Percentiles rank a stretch among this genome's conserved stretches.
Conservation (phyloP, 1,284 basidiomycete genomes). For the Mycena citricolor region DNA sequence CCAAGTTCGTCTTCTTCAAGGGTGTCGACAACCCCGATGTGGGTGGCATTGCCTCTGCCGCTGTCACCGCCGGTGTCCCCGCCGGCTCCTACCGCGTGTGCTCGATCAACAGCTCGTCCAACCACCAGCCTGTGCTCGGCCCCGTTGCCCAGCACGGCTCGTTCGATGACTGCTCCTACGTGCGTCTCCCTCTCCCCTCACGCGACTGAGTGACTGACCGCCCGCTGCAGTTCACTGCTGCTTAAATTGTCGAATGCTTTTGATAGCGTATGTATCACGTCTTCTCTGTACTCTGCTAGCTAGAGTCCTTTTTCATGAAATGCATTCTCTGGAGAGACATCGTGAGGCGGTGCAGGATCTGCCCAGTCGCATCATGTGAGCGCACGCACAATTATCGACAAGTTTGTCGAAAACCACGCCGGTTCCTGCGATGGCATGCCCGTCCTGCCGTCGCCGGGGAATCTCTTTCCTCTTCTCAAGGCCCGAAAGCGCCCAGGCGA, state of each 20-base stretch:
- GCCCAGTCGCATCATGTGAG: too few relatives aligned
- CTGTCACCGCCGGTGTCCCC: constrained; percentile 58
- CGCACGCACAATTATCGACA: too few relatives aligned
- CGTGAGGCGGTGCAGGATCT: too few relatives aligned
- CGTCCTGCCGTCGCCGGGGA: constrained; percentile 2
- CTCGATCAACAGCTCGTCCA: constrained; percentile 51
- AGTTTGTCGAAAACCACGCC: too few relatives aligned
- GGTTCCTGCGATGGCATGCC: too few relatives aligned
- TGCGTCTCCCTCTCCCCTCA: constrained; percentile 38
- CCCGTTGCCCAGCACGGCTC: constrained; percentile 59
- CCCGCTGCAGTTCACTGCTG: constrained; percentile 40
- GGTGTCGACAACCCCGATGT: constrained; percentile 38
- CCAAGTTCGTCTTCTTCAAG: constrained; percentile 69
- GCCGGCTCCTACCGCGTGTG: constrained; percentile 58
- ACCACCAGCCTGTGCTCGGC: constrained; percentile 60
- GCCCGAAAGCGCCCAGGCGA: constrained; percentile 4
- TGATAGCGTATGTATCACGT: too few relatives aligned
- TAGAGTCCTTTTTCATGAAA: too few relatives aligned
- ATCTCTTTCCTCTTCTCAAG: constrained; percentile 7
- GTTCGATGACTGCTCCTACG: constrained; percentile 64
- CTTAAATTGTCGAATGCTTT: too few relatives aligned
- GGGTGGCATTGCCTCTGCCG: constrained; percentile 52
- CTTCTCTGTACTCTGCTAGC: too few relatives aligned
- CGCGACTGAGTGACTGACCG: constrained; percentile 9
- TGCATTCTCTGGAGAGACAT: too few relatives aligned